Evolutionary conservation across 1,139 yeast species (phyloP), one percentile per base, ranked within the genome.

Genomic region (Hansenula lynferdii): DNA sequence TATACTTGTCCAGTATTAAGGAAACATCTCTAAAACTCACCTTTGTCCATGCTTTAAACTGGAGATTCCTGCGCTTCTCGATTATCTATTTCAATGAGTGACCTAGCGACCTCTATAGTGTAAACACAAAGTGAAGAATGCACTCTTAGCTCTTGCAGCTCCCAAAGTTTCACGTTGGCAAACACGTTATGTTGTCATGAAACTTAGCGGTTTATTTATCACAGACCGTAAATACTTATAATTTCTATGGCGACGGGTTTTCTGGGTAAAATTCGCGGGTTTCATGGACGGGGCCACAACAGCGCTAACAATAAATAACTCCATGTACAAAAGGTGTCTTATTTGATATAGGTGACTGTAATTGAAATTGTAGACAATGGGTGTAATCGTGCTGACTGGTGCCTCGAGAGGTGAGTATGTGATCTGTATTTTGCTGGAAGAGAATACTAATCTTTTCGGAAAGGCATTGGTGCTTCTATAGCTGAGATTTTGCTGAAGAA

Each of bases 401-500:
- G 76, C 77, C 15, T 71, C 77, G 10, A 64, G 67, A 54, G 76
- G 76, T 69, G 57, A 38, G 70, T 54, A 5, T 12, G 6, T 4
- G 9, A 5, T 7, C 18, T 7, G 5, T 10, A 4, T 10, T 5
- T 27, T 12, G 6, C 3, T 12, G 3, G 4, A 18, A 5, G 3
- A 11, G 30, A 8, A 12, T 12, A 6, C 5, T 16, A 24, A 24
- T 12, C 3, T 18, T 17, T 9, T 8, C 12, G 8, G 12, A 69
- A 44, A 68, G 96, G 97, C 3, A 81, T 89, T 54, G 97, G 97
- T 9, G 73, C 70, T 24, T 70, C 90, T 4, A 76, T 84, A 50
- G 87, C 83, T 8, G 69, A 73, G 29, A 56, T 68, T 7, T 60
- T 82, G 28, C 64, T 86, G 11, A 42, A 59, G 9, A 54, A 61